phyloP scores from a whole-genome alignment of 176 grass and related monocot genomes.

The Lolium multiflorum region DNA sequence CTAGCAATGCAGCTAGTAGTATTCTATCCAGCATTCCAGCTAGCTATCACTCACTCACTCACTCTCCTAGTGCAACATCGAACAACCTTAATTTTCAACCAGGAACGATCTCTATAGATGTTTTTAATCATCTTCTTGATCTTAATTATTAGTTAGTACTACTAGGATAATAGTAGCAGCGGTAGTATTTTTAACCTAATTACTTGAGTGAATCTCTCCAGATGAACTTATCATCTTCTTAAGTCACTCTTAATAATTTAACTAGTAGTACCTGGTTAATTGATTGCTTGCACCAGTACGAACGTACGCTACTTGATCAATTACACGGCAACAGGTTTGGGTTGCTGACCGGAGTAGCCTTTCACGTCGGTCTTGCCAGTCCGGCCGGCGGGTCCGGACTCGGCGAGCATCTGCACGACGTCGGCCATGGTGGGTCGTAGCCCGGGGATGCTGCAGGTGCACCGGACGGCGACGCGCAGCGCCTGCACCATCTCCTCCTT shows the following conservation, averaged over 20 bases:
- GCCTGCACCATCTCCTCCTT: constrained; percentile 89
- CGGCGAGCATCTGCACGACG: constrained; percentile 87
- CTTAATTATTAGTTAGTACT: neutral
- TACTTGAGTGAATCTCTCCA: neutral
- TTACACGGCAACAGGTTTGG: constrained; percentile 9
- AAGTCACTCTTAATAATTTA: neutral
- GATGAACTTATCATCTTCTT: neutral
- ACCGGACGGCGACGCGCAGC: constrained; percentile 72
- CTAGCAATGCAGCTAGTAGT: constrained; percentile 18
- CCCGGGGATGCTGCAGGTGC: constrained; percentile 72
- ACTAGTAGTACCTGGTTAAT: neutral
- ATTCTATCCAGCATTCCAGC: neutral
- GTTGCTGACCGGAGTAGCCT: constrained; percentile 3
- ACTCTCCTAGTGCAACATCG: constrained; percentile 38
- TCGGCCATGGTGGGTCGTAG: constrained; percentile 93
- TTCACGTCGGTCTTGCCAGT: constrained; percentile 37
- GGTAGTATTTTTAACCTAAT: neutral
- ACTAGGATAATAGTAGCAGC: too few relatives aligned
- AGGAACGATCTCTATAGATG: constrained; percentile 1
- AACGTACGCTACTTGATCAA: neutral
- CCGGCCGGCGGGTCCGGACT: constrained; percentile 48
- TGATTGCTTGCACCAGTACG: neutral
- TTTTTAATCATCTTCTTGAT: neutral
- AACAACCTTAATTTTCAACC: constrained; percentile 50
- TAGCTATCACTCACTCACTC: constrained; percentile 6